phyloP scores from a whole-genome alignment of 306 rosid species.

The Cicer chorassanicum region DNA sequence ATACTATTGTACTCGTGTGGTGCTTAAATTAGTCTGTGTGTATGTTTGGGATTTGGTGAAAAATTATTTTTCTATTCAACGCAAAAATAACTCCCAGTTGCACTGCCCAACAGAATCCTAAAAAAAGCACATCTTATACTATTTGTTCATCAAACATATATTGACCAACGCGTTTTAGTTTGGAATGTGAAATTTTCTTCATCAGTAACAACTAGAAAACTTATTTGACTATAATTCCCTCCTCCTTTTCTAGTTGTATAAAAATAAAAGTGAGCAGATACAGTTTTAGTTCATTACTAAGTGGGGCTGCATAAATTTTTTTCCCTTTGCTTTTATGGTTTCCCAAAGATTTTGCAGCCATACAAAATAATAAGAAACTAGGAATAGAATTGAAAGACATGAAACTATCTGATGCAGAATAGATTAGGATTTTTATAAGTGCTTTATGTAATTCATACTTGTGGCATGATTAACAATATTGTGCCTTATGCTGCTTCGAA shows the following conservation, averaged over 20 bases:
- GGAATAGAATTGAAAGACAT: conserved; percentile 20
- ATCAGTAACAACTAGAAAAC: conserved; percentile 17
- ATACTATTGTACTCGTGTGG: conserved; percentile 12
- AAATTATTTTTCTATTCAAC: conserved; percentile 21
- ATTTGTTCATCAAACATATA: neutral
- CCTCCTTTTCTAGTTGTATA: neutral
- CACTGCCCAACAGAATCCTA: conserved; percentile 20
- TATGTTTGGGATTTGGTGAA: conserved; percentile 30
- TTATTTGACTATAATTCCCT: neutral
- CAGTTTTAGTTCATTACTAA: neutral
- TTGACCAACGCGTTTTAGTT: neutral
- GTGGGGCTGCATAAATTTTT: neutral
- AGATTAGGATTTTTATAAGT: neutral
- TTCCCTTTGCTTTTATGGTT: neutral
- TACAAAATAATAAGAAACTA: conserved; percentile 11
- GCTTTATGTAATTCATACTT: neutral
- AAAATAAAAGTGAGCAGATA: neutral
- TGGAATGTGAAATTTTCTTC: neutral
- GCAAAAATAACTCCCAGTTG: conserved; percentile 19
- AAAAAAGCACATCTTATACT: conserved; percentile 5
- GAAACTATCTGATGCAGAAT: conserved; percentile 7
- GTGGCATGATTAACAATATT: conserved; percentile 16
- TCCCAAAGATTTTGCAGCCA: conserved; percentile 15
- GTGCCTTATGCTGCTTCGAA: conserved; percentile 3
- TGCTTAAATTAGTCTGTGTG: conserved; percentile 9